Base-by-base conservation (phyloP, 1,284 basidiomycete genomes). In the Sanghuangporus sanghuang region DNA sequence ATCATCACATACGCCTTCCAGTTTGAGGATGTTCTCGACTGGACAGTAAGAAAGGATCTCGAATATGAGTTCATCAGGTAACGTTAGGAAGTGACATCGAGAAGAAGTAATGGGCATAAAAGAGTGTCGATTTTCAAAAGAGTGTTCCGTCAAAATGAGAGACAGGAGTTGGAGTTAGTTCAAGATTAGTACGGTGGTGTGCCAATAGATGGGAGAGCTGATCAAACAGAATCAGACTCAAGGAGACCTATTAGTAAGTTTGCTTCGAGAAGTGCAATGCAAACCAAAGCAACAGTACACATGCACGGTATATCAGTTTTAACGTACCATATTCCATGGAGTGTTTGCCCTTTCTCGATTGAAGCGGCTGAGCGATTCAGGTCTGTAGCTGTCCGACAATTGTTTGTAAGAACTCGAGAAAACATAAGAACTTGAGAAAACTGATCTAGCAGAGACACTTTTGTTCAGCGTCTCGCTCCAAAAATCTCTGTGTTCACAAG, bases 11-110 rank as follows among this genome's bases (percentile, higher is more conserved):
- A 61, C 59, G 14, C 49, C 23, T 53, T 54, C 59, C 36, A 61
- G 23, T 2, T 54, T 38, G 16, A 61, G 49, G 6, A 54, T 50
- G 49, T n/a, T 50, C 27, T 61, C 46, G 39, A 61, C 49, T 2
- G 59, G 21, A 21, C 59, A 61, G 50, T 53, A 53, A 14, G 59
- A 53, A 27, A 61, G 38, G 12, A 61, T 54, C n/a, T 61, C 50
- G 27, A 48, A 16, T 3, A 61, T 61, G 16, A 61, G 18, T 54
- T 61, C 59, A 52, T 61, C 23, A 5, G 59, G 59, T 40, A 61
- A 42, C 8, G 59, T 36, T 14, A 61, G 49, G 36, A 54, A 36
- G 32, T n/a, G 16, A 36, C 53, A 54, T 54, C 36, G 27, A 38
- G 32, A 6, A 23, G 18, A 16, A 36, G 53, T 0, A 38, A 7